These are phyloP conservation scores for Mycena albidolilacea DNA, from an alignment of 768 basidiomycete genomes.

Conservation along the genomic window DNA sequence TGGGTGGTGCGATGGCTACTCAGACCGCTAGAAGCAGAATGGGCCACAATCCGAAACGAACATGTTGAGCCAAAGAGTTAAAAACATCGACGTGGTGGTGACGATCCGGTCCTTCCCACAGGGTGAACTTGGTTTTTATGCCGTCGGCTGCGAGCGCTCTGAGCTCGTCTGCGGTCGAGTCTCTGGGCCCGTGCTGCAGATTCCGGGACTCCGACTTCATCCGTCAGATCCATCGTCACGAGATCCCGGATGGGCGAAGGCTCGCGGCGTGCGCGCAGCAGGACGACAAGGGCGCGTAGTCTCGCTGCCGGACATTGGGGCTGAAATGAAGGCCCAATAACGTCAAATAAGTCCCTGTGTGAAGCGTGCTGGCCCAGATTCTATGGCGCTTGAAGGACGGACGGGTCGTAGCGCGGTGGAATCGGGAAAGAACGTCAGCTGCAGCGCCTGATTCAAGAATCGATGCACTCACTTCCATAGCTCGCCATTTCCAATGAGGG, in stretches of 20 bases:
- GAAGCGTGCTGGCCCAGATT: no score
- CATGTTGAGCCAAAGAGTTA: neutral
- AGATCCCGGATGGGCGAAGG: neutral
- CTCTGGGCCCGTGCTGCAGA: neutral
- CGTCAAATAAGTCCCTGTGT: no score
- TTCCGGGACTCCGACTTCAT: neutral
- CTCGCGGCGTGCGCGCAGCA: no score
- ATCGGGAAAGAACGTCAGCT: no score
- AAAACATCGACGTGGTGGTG: neutral
- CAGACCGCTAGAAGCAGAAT: neutral
- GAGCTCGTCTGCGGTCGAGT: neutral
- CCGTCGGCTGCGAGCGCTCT: neutral
- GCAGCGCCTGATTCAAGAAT: no score
- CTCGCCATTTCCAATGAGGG: no score
- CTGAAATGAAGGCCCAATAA: no score
- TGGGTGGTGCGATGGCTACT: neutral
- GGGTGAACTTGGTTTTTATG: neutral
- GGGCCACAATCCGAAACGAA: neutral
- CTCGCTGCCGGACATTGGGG: no score
- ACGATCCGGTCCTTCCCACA: neutral
- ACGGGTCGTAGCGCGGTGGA: no score
- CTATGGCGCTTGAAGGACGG: no score
- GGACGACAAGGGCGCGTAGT: no score
- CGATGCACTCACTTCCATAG: no score
- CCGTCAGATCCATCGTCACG: neutral